Conservation (phyloP, 1,139 yeast species). For the Pichia kudriavzevii region DNA sequence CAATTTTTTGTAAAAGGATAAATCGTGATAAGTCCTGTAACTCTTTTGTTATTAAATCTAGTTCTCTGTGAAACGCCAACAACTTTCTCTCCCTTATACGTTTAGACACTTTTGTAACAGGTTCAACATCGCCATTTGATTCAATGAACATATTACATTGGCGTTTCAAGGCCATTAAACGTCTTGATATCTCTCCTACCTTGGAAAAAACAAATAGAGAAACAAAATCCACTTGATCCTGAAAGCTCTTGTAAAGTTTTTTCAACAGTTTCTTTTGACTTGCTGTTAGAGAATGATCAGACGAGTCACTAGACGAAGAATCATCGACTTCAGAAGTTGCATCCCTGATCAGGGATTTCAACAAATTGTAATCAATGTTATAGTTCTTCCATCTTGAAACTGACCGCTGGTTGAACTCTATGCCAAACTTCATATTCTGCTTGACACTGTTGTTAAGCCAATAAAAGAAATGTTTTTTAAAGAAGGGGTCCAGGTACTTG, state of each 20-base stretch:
- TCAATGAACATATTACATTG: slow-evolving; percentile 24
- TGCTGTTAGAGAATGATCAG: slow-evolving; percentile 12
- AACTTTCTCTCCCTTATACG: slow-evolving; percentile 18
- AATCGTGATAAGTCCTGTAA: slow-evolving; percentile 68
- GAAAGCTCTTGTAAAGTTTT: slow-evolving; percentile 26
- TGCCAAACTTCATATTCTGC: slow-evolving; percentile 89
- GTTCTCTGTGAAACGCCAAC: slow-evolving; percentile 28
- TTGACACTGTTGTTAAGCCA: no score
- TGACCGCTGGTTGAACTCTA: slow-evolving; percentile 63
- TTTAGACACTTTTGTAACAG: not conserved
- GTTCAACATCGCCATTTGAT: slow-evolving; percentile 9
- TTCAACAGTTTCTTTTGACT: slow-evolving; percentile 20
- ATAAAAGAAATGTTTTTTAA: no score
- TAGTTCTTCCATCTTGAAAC: slow-evolving; percentile 85
- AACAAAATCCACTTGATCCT: slow-evolving; percentile 32
- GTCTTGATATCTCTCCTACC: slow-evolving; percentile 44
- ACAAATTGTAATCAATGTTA: slow-evolving; percentile 73
- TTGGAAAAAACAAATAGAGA: slow-evolving; percentile 57
- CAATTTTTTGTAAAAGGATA: slow-evolving; percentile 73
- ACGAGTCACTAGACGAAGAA: slow-evolving; percentile 8
- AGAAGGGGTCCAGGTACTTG: no score
- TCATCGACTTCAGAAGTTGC: slow-evolving; percentile 33
- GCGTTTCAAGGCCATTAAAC: slow-evolving; percentile 21
- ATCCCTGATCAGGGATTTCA: slow-evolving; percentile 53
- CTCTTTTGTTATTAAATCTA: slow-evolving; percentile 46